Percentiles rank a stretch among this genome's conserved stretches.
These are phyloP conservation scores for Coemansia sp. DNA, from an alignment of 192 early-diverging fungal species.

Conservation along the genomic window DNA sequence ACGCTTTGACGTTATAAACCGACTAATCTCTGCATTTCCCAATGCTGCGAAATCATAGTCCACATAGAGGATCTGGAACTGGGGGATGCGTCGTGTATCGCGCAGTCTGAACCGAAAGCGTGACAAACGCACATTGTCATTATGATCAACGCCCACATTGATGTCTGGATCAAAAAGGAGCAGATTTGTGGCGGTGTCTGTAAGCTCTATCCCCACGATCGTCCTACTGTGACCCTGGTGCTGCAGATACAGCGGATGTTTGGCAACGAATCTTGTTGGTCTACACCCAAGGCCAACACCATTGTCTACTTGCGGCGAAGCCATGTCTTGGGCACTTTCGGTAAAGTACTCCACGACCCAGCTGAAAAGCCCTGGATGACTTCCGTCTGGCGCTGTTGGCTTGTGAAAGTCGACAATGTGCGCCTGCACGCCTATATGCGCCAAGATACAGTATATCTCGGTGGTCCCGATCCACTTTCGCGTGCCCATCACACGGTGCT, in stretches of 20 bases:
- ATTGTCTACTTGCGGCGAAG: neutral
- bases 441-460: slow-evolving; percentile 63
- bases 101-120: slow-evolving; percentile 6
- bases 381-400: slow-evolving; percentile 56
- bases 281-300: neutral
- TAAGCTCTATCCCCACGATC: slow-evolving; percentile 62
- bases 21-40: slow-evolving; percentile 8
- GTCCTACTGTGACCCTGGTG: slow-evolving; percentile 71
- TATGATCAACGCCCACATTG: neutral
- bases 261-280: slow-evolving; percentile 41
- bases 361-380: slow-evolving; percentile 58
- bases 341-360: slow-evolving; percentile 64
- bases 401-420: slow-evolving; percentile 67
- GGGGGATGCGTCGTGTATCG: slow-evolving; percentile 10
- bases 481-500: slow-evolving; percentile 56
- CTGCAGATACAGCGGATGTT: slow-evolving; percentile 69
- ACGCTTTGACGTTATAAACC: slow-evolving; percentile 9
- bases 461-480: slow-evolving; percentile 74
- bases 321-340: neutral
- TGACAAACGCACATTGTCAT: neutral
- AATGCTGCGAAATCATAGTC: neutral
- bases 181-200: slow-evolving; percentile 45
- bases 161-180: slow-evolving; percentile 66
- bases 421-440: slow-evolving; percentile 56
- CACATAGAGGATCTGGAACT: slow-evolving; percentile 40